phyloP scores from a whole-genome alignment of 441 rosid genomes.

The Adansonia madagascariensis region DNA sequence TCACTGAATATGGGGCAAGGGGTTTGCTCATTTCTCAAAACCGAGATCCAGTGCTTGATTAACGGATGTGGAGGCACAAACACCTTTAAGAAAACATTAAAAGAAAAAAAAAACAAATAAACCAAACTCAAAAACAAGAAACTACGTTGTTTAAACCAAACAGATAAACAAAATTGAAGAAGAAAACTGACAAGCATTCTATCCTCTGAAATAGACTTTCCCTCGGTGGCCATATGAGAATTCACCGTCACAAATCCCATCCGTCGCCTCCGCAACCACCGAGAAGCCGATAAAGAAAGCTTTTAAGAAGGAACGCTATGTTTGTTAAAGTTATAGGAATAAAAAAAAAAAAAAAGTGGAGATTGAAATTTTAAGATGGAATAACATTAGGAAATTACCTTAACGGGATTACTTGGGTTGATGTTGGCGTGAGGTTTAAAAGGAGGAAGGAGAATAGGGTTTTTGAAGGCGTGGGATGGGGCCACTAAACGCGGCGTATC shows the following conservation, averaged over 20 bases:
- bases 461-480: constrained; percentile 34
- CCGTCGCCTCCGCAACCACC: constrained; percentile 36
- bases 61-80: constrained; percentile 94
- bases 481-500: constrained; percentile 52
- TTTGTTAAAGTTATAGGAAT: no score
- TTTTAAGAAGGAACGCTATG: constrained; percentile 2
- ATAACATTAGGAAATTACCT: constrained; percentile 34
- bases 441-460: constrained; percentile 42
- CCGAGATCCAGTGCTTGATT: constrained; percentile 95
- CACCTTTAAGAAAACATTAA: constrained; percentile 45
- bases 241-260: constrained; percentile 37
- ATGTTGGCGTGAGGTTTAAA: neutral
- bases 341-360: neutral
- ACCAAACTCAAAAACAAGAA: neutral
- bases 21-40: constrained; percentile 82
- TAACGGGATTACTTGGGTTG: constrained; percentile 22
- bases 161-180: neutral
- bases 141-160: neutral
- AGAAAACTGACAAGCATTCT: constrained; percentile 71
- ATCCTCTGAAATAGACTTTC: constrained; percentile 54
- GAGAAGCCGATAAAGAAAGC: constrained; percentile 43
- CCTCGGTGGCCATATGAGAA: constrained; percentile 67
- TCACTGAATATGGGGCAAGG: constrained; percentile 83
- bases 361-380: neutral
- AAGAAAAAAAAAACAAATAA: neutral